Conservation (phyloP, 2,329 filamentous ascomycete genomes). For the Sordariomycetes sp. region DNA sequence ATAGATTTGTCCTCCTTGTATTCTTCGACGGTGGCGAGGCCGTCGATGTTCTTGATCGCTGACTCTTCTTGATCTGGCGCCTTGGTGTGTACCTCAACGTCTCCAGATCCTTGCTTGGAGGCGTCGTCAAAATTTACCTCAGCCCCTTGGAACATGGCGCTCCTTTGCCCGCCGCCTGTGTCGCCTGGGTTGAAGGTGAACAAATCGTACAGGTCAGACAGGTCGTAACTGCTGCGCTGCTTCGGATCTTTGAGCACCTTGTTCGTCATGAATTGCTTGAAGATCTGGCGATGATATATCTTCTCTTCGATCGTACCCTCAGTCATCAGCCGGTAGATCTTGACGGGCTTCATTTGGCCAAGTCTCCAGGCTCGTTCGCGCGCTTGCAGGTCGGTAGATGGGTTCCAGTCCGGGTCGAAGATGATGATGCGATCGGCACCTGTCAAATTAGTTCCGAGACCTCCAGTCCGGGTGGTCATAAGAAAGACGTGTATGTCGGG, state of each 20-base stretch:
- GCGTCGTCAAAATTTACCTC: constrained; percentile 43
- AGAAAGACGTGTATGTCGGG: constrained; percentile 78
- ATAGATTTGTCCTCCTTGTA: constrained; percentile 45
- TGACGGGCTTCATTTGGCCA: constrained; percentile 89
- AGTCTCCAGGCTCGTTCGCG: constrained; percentile 92
- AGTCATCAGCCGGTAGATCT: constrained; percentile 96
- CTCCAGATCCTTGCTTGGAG: background rate
- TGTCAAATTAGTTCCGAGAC: constrained; percentile 87
- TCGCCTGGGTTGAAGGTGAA: constrained; percentile 61
- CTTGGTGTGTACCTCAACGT: background rate
- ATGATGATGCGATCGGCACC: constrained; percentile 95
- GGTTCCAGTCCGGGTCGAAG: constrained; percentile 98
- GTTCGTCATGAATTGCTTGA: constrained; percentile 96
- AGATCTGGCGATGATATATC: constrained; percentile 97
- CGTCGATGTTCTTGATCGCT: constrained; percentile 43
- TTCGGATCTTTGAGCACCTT: constrained; percentile 93
- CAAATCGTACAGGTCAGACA: constrained; percentile 83
- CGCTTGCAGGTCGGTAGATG: constrained; percentile 90
- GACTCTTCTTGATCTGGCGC: constrained; percentile 16
- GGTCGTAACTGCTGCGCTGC: constrained; percentile 82
- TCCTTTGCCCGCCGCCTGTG: constrained; percentile 59
- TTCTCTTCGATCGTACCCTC: constrained; percentile 98
- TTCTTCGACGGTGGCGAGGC: constrained; percentile 56
- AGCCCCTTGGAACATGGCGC: constrained; percentile 78
- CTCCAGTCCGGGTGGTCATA: constrained; percentile 90